Conservation (phyloP, 2,329 filamentous ascomycete species). For the Penicillium sp. region DNA sequence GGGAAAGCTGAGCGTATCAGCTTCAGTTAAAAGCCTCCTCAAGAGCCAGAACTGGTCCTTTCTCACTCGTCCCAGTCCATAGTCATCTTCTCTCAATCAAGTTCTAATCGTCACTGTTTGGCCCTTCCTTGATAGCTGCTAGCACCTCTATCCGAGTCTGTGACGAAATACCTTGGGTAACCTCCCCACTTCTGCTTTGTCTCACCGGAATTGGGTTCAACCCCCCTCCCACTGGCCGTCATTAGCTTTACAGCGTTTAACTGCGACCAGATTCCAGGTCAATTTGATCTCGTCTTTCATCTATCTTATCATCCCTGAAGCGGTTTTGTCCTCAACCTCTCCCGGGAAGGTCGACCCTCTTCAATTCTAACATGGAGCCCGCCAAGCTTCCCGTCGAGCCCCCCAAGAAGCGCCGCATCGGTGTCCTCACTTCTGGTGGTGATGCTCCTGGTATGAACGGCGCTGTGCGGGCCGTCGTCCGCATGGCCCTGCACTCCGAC, state of each 20-base stretch:
- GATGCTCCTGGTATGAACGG: conserved; percentile 96
- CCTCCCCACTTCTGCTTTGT: conserved; percentile 41
- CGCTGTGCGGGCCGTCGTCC: conserved; percentile 84
- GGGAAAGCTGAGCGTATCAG: not conserved
- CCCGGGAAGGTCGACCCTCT: conserved; percentile 12
- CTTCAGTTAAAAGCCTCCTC: not conserved
- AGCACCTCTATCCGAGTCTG: conserved; percentile 12
- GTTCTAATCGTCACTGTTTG: conserved; percentile 3
- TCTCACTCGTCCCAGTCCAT: not conserved
- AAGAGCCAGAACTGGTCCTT: not conserved
- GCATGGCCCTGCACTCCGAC: conserved; percentile 83
- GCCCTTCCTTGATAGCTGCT: conserved; percentile 15
- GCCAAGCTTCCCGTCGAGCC: conserved; percentile 37
- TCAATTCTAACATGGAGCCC: conserved; percentile 27
- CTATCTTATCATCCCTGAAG: conserved; percentile 9
- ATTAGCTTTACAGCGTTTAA: conserved; percentile 20
- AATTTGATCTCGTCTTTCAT: conserved; percentile 8
- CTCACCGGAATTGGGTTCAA: conserved; percentile 43
- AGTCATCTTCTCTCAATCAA: not conserved
- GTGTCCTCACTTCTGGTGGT: conserved; percentile 91
- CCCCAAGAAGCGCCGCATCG: conserved; percentile 68
- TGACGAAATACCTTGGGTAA: conserved; percentile 22
- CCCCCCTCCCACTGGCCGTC: conserved; percentile 27
- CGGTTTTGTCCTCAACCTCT: conserved; percentile 19
- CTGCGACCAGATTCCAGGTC: conserved; percentile 14